phyloP scores from a whole-genome alignment of 2,329 filamentous ascomycete genomes.

The Berkeleyomyces rouxiae region DNA sequence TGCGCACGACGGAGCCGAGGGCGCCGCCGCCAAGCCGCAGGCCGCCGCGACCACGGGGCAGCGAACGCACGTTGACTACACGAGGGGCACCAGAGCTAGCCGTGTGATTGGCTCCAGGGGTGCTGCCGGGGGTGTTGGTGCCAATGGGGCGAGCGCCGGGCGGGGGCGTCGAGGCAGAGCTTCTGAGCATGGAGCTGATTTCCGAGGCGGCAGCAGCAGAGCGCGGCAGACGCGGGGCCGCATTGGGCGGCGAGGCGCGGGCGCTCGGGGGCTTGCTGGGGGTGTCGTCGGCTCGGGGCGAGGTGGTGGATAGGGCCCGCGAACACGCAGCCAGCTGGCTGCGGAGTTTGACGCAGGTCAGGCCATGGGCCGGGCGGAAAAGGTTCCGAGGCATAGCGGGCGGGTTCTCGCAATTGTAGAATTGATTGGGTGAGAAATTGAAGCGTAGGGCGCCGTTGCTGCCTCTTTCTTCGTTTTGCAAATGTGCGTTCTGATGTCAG shows the following conservation, averaged over 20 bases:
- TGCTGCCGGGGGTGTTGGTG: not conserved
- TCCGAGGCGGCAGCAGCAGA: conserved; percentile 22
- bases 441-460: not conserved
- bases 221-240: conserved; percentile 16
- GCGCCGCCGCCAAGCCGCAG: conserved; percentile 14
- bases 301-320: conserved; percentile 23
- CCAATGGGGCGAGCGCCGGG: not conserved
- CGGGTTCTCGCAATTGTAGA: not conserved
- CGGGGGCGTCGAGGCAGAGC: conserved; percentile 9
- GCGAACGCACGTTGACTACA: conserved; percentile 25
- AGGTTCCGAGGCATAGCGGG: conserved; percentile 11
- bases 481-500: not conserved
- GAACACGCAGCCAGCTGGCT: conserved; percentile 3
- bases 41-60: conserved; percentile 21
- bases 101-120: not conserved
- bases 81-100: conserved; percentile 17
- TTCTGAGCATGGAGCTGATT: conserved; percentile 20
- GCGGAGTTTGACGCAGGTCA: conserved; percentile 1
- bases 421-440: not conserved
- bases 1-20: conserved; percentile 11
- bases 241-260: conserved; percentile 14
- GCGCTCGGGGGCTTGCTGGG: conserved; percentile 7
- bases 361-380: conserved; percentile 13
- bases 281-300: conserved; percentile 17
- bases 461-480: not conserved